These are phyloP conservation scores for Linnemannia hyalina DNA, from an alignment of 192 early-diverging fungal species.

Conservation along the genomic window DNA sequence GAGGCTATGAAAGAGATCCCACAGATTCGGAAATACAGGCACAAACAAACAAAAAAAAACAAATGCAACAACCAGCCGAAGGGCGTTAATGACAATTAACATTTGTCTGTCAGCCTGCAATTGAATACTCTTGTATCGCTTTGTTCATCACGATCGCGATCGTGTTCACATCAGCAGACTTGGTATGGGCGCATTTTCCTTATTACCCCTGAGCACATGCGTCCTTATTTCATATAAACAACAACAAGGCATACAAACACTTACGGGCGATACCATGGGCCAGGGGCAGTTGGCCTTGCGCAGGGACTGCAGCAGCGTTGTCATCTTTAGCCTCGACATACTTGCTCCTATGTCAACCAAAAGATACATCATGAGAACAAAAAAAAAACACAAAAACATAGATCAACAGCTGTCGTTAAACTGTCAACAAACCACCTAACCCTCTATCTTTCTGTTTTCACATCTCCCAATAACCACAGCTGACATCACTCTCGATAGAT, in stretches of 20 bases:
- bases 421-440: neutral
- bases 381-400: constrained; percentile 1
- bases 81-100: neutral
- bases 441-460: neutral
- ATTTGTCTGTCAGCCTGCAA: neutral
- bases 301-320: constrained; percentile 29
- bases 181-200: constrained; percentile 1
- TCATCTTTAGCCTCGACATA: constrained; percentile 46
- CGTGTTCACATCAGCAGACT: constrained; percentile 7
- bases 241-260: constrained; percentile 6
- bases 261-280: constrained; percentile 48
- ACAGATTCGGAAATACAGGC: neutral
- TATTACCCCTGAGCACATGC: constrained; percentile 1
- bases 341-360: constrained; percentile 52
- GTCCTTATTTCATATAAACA: constrained; percentile 3
- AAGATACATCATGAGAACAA: constrained; percentile 35
- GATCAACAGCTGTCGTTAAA: neutral
- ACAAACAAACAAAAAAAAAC: neutral
- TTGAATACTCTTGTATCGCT: neutral
- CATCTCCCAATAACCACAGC: constrained; percentile 15
- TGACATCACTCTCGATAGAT: neutral
- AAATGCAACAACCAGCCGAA: neutral
- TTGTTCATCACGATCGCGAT: constrained; percentile 7
- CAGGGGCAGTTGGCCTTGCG: constrained; percentile 31
- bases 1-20: neutral